Percentiles rank a stretch among this genome's conserved stretches.
These are phyloP conservation scores for Incumbomyces lentus DNA, from an alignment of 2,329 filamentous ascomycete species.

Conservation along the genomic window DNA sequence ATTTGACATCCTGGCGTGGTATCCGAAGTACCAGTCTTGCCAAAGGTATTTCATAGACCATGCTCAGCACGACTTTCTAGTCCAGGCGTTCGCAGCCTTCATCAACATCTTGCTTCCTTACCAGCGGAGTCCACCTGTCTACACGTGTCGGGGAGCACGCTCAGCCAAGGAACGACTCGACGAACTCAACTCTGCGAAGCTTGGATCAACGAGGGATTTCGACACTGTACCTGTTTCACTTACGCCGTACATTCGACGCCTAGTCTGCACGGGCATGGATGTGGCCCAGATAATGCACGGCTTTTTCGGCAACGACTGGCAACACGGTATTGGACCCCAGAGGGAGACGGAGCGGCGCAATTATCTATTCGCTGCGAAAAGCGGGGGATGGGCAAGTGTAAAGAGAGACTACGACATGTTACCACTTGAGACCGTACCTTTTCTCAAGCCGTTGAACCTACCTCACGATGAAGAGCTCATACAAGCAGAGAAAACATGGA, in stretches of 20 bases:
- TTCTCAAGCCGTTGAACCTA: conserved; percentile 70
- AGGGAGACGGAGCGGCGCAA: conserved; percentile 87
- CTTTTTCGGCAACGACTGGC: conserved; percentile 95
- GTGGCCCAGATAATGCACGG: conserved; percentile 76
- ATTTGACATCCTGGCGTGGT: conserved; percentile 74
- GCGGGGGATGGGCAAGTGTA: conserved; percentile 76
- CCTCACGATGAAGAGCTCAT: conserved; percentile 71
- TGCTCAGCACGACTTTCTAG: conserved; percentile 69
- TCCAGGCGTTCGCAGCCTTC: conserved; percentile 81
- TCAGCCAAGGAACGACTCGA: conserved; percentile 13
- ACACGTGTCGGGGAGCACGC: conserved; percentile 29
- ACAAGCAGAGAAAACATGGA: conserved; percentile 75
- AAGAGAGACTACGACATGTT: conserved; percentile 86
- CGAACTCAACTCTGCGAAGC: conserved; percentile 11
- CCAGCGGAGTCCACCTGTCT: conserved; percentile 52
- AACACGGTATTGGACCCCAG: conserved; percentile 64
- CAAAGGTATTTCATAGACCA: conserved; percentile 85
- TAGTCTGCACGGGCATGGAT: conserved; percentile 88
- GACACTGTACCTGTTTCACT: conserved; percentile 50
- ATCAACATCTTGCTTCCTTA: conserved; percentile 87
- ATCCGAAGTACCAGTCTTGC: conserved; percentile 81
- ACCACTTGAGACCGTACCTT: conserved; percentile 74
- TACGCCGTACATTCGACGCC: conserved; percentile 77
- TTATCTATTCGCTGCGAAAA: conserved; percentile 91
- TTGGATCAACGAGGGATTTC: conserved; percentile 15